Evolutionary conservation across 2,329 filamentous ascomycete species (phyloP), one percentile per base, ranked within the genome.

Genomic region (Fusarium ramigenum): DNA sequence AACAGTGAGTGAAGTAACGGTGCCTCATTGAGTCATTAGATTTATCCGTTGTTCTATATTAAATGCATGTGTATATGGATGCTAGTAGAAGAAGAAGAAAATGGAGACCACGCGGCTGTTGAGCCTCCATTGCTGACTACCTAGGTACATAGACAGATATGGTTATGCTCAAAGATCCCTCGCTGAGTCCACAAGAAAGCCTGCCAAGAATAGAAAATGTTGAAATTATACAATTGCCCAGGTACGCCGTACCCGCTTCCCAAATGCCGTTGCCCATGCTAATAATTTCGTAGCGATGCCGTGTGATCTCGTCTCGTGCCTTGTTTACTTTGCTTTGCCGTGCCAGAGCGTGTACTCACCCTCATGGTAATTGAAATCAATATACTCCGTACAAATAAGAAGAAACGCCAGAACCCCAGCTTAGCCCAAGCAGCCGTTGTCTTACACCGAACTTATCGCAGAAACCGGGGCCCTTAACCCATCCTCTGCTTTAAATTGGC

Each of bases 251-350:
- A 70, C 54, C 71, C 72, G 63, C 72, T 73, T 58, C 60, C 65
- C 67, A 70, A 53, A 74, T 69, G 63, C 68, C 43, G 57, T 49
- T 54, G 65, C 34, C 42, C 49, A 70, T 75, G 59, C 72, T 54
- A 49, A 66, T 72, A 56, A 46, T 60, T 54, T 59, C 69, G 53
- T 69, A 50, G 54, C 60, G 49, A 75, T 60, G 58, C 53, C 34
- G 46, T 58, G 34, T 63, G 53, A 63, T 70, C 50, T 63, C 69
- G 60, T 71, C 25, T 39, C 71, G 50, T 65, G 28, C 32, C n/a
- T 36, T 52, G 49, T 19, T 32, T 28, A 23, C 23, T 40, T 69
- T 68, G 47, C 44, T 42, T 64, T 69, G 49, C 66, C 44, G 34
- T 56, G 44, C 34, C 28, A 28, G 28, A 42, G 28, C 40, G 32